phyloP scores from a whole-genome alignment of 345 rosid species.

The Eucalyptus curtisii region DNA sequence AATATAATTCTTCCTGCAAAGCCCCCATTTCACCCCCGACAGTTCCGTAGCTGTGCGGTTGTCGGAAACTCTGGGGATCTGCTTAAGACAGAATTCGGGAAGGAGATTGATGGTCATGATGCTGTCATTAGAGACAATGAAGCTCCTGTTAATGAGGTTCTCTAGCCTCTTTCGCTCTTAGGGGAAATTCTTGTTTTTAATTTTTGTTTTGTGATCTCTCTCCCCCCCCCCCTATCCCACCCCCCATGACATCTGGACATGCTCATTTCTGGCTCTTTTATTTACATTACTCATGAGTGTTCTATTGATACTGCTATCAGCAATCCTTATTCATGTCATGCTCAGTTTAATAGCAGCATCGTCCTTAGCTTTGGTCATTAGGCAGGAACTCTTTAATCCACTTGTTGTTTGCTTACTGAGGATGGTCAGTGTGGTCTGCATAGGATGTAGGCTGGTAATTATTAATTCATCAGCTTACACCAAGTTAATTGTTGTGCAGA shows the following conservation, averaged over 20 bases:
- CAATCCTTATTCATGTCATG: not conserved
- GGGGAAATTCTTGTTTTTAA: not conserved
- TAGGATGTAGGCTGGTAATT: not conserved
- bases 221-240: not conserved
- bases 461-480: slow-evolving; percentile 3
- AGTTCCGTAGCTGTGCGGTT: slow-evolving; percentile 77
- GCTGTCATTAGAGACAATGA: slow-evolving; percentile 92
- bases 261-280: not conserved
- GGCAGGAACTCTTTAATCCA: not conserved
- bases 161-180: not conserved
- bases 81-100: slow-evolving; percentile 70
- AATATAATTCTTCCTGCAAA: slow-evolving; percentile 71
- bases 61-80: slow-evolving; percentile 98
- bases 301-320: not conserved
- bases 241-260: not conserved
- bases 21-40: slow-evolving; percentile 81
- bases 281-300: not conserved
- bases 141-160: slow-evolving; percentile 89
- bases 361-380: not conserved
- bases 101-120: slow-evolving; percentile 91
- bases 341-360: not conserved
- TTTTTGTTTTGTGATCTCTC: not conserved
- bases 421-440: not conserved
- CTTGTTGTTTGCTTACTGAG: not conserved
- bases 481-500: slow-evolving; percentile 22